phyloP scores from a whole-genome alignment of 2,329 filamentous ascomycete species.

The Dryadomyces quercus-mongolicae region DNA sequence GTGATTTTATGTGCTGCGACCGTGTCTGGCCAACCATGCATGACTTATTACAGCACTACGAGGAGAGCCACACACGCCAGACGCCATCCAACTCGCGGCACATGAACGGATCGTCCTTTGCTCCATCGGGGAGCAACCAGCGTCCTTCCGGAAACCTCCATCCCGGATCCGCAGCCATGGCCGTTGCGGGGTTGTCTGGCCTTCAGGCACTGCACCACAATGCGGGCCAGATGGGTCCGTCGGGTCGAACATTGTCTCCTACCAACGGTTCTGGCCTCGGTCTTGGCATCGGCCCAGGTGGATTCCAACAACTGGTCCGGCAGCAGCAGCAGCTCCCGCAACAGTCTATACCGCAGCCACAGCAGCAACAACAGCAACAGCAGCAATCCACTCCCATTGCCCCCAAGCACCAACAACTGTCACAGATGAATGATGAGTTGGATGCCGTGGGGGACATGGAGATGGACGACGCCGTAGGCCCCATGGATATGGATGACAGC shows the following conservation, averaged over 20 bases:
- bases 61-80: slow-evolving; percentile 79
- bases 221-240: slow-evolving; percentile 11
- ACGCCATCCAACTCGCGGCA: slow-evolving; percentile 27
- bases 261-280: slow-evolving; percentile 11
- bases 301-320: slow-evolving; percentile 29
- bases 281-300: slow-evolving; percentile 20
- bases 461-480: slow-evolving; percentile 71
- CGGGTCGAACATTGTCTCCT: slow-evolving; percentile 11
- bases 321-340: slow-evolving; percentile 23
- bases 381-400: slow-evolving; percentile 12
- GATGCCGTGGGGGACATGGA: slow-evolving; percentile 92
- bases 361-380: slow-evolving; percentile 9
- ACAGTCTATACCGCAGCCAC: slow-evolving; percentile 16
- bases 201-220: slow-evolving; percentile 10
- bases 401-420: slow-evolving; percentile 16
- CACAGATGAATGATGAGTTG: slow-evolving; percentile 51
- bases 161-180: not conserved
- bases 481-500: slow-evolving; percentile 49
- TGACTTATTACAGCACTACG: slow-evolving; percentile 91
- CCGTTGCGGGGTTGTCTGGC: slow-evolving; percentile 1
- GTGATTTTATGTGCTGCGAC: slow-evolving; percentile 91
- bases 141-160: not conserved
- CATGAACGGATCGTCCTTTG: slow-evolving; percentile 2
- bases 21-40: slow-evolving; percentile 82
- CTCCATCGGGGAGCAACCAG: slow-evolving; percentile 1